These are phyloP conservation scores for Aspergillus phoenicis DNA, from an alignment of 2,329 filamentous ascomycete genomes.

Conservation along the genomic window DNA sequence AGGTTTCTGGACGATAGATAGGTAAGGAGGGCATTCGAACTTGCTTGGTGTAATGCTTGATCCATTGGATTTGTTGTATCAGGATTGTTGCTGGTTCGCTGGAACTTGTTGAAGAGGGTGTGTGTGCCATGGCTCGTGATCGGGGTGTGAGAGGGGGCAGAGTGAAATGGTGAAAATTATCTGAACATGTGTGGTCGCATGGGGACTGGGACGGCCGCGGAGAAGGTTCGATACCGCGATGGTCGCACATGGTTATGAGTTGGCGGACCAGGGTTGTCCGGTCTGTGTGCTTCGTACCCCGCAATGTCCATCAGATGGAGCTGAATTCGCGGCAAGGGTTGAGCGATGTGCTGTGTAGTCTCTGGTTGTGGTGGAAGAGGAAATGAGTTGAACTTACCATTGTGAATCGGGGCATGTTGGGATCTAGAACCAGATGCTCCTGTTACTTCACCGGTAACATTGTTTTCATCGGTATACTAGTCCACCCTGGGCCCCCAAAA, in stretches of 20 bases:
- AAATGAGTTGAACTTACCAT: neutral
- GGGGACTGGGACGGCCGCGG: neutral
- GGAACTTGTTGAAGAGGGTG: too few relatives aligned
- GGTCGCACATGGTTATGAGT: constrained; percentile 7
- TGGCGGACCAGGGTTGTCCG: constrained; percentile 6
- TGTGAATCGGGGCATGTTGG: too few relatives aligned
- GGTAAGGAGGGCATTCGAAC: too few relatives aligned
- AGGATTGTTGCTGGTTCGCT: too few relatives aligned
- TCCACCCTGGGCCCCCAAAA: neutral
- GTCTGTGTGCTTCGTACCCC: constrained; percentile 5
- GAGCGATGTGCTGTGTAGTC: neutral
- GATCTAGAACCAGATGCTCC: neutral
- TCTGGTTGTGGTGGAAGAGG: neutral
- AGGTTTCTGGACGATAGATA: too few relatives aligned
- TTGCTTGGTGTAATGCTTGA: too few relatives aligned
- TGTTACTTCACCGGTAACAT: neutral
- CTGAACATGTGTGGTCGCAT: neutral
- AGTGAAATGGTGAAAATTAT: too few relatives aligned
- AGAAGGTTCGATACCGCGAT: neutral
- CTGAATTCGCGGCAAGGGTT: neutral
- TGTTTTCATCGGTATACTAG: neutral
- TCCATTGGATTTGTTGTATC: too few relatives aligned
- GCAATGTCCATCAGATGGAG: neutral
- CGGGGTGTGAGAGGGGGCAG: neutral
- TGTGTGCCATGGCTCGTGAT: neutral